Percentiles rank a stretch among this genome's conserved stretches.
These are phyloP conservation scores for Spathaspora boniae DNA, from an alignment of 805 yeast species.

Conservation along the genomic window DNA sequence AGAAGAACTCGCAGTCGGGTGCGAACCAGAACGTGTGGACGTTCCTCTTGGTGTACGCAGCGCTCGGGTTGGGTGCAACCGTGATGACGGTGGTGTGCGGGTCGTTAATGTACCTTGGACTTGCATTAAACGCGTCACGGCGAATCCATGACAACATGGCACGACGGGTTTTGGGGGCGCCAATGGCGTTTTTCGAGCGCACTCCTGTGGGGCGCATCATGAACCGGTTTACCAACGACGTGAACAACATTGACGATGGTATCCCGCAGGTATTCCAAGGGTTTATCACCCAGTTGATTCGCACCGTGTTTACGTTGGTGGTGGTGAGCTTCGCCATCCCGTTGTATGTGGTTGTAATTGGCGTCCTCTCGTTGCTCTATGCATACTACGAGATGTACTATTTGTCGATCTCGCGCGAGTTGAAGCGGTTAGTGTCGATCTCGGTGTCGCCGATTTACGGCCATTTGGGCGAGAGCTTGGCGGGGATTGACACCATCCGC, in stretches of 20 bases:
- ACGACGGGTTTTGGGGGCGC: conserved; percentile 48
- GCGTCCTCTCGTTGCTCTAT: conserved; percentile 52
- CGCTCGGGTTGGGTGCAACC: conserved; percentile 53
- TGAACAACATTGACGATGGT: conserved; percentile 51
- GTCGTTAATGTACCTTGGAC: conserved; percentile 46
- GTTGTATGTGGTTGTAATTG: conserved; percentile 45
- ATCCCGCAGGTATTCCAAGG: conserved; percentile 53
- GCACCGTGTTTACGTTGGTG: conserved; percentile 46
- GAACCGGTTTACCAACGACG: conserved; percentile 64
- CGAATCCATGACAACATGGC: conserved; percentile 58
- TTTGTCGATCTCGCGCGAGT: conserved; percentile 68
- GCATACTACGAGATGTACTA: conserved; percentile 68
- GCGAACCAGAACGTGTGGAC: conserved; percentile 39
- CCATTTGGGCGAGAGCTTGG: conserved; percentile 75
- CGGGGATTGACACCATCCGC: conserved; percentile 73
- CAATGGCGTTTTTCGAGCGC: conserved; percentile 66
- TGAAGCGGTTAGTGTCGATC: conserved; percentile 67
- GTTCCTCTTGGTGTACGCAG: conserved; percentile 53
- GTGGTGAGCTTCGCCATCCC: conserved; percentile 58
- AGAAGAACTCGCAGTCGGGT: conserved; percentile 40
- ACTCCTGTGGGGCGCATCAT: conserved; percentile 67
- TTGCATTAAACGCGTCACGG: conserved; percentile 56
- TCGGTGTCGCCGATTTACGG: conserved; percentile 78
- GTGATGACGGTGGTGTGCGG: conserved; percentile 45
- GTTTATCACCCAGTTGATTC: conserved; percentile 43